Base-by-base conservation (phyloP, 202 grass and related monocot species). In the Bolboschoenoplectus hybrid region DNA sequence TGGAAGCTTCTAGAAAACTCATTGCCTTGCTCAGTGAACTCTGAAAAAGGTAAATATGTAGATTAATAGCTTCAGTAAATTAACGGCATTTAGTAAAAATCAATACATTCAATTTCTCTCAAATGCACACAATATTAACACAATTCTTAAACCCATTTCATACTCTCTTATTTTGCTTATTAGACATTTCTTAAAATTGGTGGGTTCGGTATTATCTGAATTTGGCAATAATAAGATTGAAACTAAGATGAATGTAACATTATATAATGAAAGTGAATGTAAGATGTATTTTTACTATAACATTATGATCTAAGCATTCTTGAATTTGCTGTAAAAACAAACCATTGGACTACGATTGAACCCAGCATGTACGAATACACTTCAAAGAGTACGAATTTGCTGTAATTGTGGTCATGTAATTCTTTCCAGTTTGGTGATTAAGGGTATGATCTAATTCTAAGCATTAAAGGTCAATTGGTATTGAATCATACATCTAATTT, bases 1-100 rank as follows among this genome's bases (percentile, higher is more conserved):
- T 88, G 16, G 87, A 80, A 71, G 49, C 52, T 80, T 86, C 71
- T 16, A 36, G n/a, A 49, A 73, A 66, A 76, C 49, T 80, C 70
- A 86, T 86, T 19, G 17, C 39, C 6, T 64, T n/a, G 16, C 45
- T 34, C 38, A 11, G 17, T 77, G 16, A 67, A 46, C 32, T 19
- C 56, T 80, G 70, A 34, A 51, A 26, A 34, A 80, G 77, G 67
- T 44, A 86, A 87, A 81, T 2, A 73, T 46, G 17, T 26, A 49
- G 9, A 72, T 72, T 40, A 67, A 67, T 67, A 67, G 2, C 36
- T 43, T 43, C 13, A 43, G 14, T 43, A 68, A 41, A 43, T 17
- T 45, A 74, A 74, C 32, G n/a, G 45, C 70, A 72, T 20, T 72
- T 72, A 34, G 12, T 34, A 13, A 12, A 51, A 73, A 26, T 12